Base-by-base conservation (phyloP, 805 yeast species). In the Scheffersomyces lignosus region DNA sequence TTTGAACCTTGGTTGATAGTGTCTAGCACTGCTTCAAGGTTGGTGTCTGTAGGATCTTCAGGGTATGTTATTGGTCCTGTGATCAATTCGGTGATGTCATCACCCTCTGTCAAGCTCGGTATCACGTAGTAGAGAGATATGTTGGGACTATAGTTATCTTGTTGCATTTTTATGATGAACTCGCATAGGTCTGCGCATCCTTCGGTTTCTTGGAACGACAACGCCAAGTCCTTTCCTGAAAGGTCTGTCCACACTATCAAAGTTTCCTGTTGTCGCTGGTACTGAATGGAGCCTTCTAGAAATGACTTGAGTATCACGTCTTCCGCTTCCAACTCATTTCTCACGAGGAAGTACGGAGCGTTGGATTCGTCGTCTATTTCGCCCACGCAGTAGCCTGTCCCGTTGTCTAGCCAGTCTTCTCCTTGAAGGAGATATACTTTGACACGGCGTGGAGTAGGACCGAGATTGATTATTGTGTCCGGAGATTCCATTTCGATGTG, bases 201-300 rank as follows among this genome's bases (percentile, higher is more conserved):
- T 31, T 83, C 84, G 24, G 87, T 80, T 51, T 89, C 97, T 59
- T 91, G 96, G 59, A 91, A 91, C 31, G 95, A 84, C 16, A 91
- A 69, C 1, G 98, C 98, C 45, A 87, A 78, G 58, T 88, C 95
- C 36, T 73, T 74, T 4, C 73, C 74, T 5, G 83, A 80, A 14
- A 75, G 71, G 52, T 87, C 96, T 7, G 95, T 85, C 98, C 98
- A 91, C 15, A 91, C 96, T 7, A 91, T 87, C 32, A 91, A 67
- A 0, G 97, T 89, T 40, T 89, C 97, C 54, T 89, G 96, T 54
- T 93, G 98, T 52, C 95, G 76, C 56, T 91, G 97, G 56, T 86
- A 91, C 48, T 86, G 95, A 3, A 81, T 82, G 18, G 77, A 62
- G 0, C 95, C 95, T 49, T 77, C 81, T n/a, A 91, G 69, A 40